Base-by-base conservation (phyloP, 768 basidiomycete species). In the Boletus bicolor region DNA sequence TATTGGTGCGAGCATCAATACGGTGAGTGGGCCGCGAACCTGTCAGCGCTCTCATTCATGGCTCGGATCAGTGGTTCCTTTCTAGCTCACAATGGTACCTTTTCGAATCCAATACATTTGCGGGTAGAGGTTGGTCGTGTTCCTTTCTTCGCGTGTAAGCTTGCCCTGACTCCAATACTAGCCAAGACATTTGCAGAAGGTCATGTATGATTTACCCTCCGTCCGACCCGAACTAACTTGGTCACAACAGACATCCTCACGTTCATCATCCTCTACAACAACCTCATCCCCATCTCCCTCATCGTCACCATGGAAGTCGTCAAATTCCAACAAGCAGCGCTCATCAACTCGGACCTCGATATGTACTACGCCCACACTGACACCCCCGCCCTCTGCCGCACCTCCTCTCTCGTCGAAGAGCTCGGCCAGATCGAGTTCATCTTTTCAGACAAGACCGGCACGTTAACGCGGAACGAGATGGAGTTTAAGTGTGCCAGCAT, bases 241-340 rank as follows among this genome's bases (percentile, higher is more conserved):
- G 59, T 56, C 56, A 7, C 11, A 2, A 55, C 63, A 92, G 96
- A 99, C 71, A 93, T 98, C 54, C 80, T 99, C 38, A 98, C 97
- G 10, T 99, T 98, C 77, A 91, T 98, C 73, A 96, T 99, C 72
- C 80, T 98, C 39, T 98, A 98, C 79, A 98, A 98, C 77, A 99
- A 98, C 76, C 81, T 99, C 63, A 98, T 99, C 57, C 96, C 96
- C 4, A 99, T 99, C 66, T 98, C 96, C 53, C 86, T 99, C 63
- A 96, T 98, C 64, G 97, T 99, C 63, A 98, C 97, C 4, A 98
- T 98, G 89, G 97, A 99, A 76, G 90, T 98, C 35, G 97, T 99
- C 76, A 98, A 98, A 71, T 98, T 89, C 67, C 94, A 97, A 70
- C 97, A 98, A 75, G 95, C 97, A 1, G 89, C 91, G 36, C 81